phyloP scores from a whole-genome alignment of 441 rosid genomes.

The Adansonia rubrostipa region DNA sequence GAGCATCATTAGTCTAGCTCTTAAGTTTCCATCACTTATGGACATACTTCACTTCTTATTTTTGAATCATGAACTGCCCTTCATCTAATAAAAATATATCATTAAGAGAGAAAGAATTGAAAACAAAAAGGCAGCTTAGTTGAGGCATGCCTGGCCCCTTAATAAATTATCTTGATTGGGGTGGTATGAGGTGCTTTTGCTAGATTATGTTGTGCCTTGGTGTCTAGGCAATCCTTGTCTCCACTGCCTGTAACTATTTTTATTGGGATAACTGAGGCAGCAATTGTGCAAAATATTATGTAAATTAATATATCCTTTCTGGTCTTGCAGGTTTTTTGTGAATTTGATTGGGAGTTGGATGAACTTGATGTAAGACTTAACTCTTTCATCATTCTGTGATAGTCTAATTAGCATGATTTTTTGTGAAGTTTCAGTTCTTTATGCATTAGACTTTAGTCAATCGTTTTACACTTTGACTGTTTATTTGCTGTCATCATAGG shows the following conservation, averaged over 20 bases:
- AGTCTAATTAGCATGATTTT: neutral
- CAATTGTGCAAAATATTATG: neutral
- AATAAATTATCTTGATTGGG: neutral
- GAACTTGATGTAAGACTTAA: slow-evolving; percentile 71
- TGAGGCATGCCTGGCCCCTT: slow-evolving; percentile 4
- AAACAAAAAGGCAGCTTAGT: neutral
- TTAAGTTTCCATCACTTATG: slow-evolving; percentile 2
- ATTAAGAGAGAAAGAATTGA: neutral
- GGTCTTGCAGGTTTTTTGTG: slow-evolving; percentile 78
- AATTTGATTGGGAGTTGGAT: slow-evolving; percentile 92
- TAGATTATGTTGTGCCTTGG: neutral
- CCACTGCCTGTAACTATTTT: neutral
- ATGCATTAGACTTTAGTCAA: slow-evolving; percentile 8
- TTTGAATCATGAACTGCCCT: slow-evolving; percentile 1
- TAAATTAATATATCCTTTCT: slow-evolving; percentile 24
- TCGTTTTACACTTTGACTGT: neutral
- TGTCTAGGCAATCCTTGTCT: neutral
- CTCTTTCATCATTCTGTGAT: slow-evolving; percentile 18
- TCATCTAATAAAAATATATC: slow-evolving; percentile 4
- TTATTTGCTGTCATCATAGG: neutral
- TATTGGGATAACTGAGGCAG: slow-evolving; percentile 9
- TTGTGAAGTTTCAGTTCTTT: slow-evolving; percentile 6
- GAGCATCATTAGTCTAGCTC: slow-evolving; percentile 2
- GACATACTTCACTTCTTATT: neutral
- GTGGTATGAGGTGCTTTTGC: neutral